Base-by-base conservation (phyloP, 2,329 filamentous ascomycete genomes). In the Hypocreales sp. region DNA sequence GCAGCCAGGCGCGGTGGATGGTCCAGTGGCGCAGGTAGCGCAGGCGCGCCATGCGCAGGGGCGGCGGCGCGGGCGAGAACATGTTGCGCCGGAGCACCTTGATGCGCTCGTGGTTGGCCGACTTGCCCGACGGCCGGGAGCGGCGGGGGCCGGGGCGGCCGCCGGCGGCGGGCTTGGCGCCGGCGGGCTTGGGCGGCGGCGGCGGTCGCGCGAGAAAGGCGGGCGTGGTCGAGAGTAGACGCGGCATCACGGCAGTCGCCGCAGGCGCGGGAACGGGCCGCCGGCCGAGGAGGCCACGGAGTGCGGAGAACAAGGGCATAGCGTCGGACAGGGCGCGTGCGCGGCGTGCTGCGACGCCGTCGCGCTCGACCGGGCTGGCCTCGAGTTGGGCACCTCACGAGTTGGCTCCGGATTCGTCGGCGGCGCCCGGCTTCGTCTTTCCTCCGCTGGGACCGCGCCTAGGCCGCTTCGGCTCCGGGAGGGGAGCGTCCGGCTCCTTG, bases 11-110 rank as follows among this genome's bases (percentile, higher is more conserved):
- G 42, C 90, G 84, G 63, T 95, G 86, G 54, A 98, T 95, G 27
- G 90, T 95, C 90, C 90, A 98, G 64, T 98, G 90, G 25, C 90
- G 81, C 37, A 98, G 73, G 54, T 74, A 70, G 31, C 90, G 76
- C 53, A 79, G 79, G 41, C 87, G 83, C 22, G 73, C 83, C 68
- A 95, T 86, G 43, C 83, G 79, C 38, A 98, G 70, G 1, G 90
- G 86, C 0, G 68, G 58, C 5, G 66, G 67, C 1, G 61, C 58
- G n/a, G 48, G 50, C 17, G 60, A 59, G 39, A 62, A 61, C 49
- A 64, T 60, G 35, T 62, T 60, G 27, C 53, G 44, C 31, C 53
- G 56, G 32, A 66, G 51, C 32, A 55, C 58, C 26, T 46, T 37
- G 41, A 66, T 55, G 36, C 58, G 55, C n/a, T 40, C 37, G 40